phyloP scores from a whole-genome alignment of 106 monocot species.

The Allium cepa region DNA sequence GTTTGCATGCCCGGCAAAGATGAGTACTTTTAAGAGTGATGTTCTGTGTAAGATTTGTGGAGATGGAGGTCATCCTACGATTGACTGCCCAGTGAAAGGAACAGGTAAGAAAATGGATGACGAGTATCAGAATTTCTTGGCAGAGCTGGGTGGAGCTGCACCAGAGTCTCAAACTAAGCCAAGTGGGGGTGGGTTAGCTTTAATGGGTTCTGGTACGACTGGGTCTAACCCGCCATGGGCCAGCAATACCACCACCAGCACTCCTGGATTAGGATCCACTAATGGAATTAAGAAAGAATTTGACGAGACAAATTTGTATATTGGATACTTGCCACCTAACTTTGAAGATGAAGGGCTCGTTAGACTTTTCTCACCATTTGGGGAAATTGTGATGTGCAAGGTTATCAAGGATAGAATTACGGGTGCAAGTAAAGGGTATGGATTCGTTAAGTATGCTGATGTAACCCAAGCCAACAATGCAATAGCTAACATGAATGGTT shows the following conservation, averaged over 20 bases:
- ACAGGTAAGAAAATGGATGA: conserved; percentile 80
- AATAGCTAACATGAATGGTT: conserved; percentile 78
- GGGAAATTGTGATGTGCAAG: conserved; percentile 88
- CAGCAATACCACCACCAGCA: neutral
- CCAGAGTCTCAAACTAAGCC: conserved; percentile 61
- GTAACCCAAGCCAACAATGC: conserved; percentile 71
- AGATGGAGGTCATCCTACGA: conserved; percentile 92
- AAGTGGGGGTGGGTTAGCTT: conserved; percentile 12
- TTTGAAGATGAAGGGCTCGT: conserved; percentile 80
- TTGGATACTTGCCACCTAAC: conserved; percentile 78
- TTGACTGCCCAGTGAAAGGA: conserved; percentile 92
- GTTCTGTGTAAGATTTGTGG: conserved; percentile 91
- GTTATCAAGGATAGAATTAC: conserved; percentile 85
- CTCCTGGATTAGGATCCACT: neutral
- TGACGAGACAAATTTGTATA: conserved; percentile 91
- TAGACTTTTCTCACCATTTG: conserved; percentile 65
- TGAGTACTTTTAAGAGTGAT: conserved; percentile 81
- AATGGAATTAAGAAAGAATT: conserved; percentile 73
- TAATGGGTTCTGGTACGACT: conserved; percentile 35
- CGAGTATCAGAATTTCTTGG: conserved; percentile 88
- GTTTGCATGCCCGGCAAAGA: conserved; percentile 72
- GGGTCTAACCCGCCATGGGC: conserved; percentile 66
- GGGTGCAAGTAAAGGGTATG: conserved; percentile 88
- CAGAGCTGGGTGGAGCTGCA: conserved; percentile 73
- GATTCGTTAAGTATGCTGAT: conserved; percentile 92